Evolutionary conservation across 495 filamentous ascomycete genomes (phyloP).

Genomic region (Opeltia flavorubescens): DNA sequence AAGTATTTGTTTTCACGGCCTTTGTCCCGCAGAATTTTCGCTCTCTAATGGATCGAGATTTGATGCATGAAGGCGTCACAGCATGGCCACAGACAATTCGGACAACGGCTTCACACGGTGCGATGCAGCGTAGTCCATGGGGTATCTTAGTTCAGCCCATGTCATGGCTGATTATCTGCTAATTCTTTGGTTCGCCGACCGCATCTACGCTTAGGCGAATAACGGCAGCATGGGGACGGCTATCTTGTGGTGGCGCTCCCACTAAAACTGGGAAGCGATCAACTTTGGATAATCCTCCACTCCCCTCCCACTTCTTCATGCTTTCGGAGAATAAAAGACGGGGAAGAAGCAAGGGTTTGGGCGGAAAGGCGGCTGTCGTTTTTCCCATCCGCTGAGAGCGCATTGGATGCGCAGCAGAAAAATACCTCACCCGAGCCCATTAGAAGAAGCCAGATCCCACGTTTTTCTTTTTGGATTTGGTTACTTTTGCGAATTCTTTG

Average conservation of each 20-base stretch:
- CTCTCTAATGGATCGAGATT: no score
- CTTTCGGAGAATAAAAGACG: slow-evolving; percentile 2
- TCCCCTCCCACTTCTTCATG: background rate
- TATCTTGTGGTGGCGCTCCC: background rate
- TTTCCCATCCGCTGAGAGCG: background rate
- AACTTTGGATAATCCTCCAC: background rate
- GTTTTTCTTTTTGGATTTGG: background rate
- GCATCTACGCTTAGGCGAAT: background rate
- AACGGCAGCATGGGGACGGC: background rate
- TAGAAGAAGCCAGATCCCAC: background rate
- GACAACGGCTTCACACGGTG: no score
- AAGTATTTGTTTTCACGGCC: no score
- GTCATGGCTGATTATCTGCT: background rate
- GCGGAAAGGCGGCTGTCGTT: background rate
- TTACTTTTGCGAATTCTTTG: no score
- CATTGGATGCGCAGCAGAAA: background rate
- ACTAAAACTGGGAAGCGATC: background rate
- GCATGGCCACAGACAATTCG: no score
- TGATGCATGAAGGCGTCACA: no score
- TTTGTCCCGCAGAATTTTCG: no score
- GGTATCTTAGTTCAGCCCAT: no score
- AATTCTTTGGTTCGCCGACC: background rate
- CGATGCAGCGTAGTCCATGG: no score
- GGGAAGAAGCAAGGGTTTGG: background rate
- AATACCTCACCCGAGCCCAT: background rate